Conservation (phyloP, 345 rosid genomes). For the Salix viminalis region DNA sequence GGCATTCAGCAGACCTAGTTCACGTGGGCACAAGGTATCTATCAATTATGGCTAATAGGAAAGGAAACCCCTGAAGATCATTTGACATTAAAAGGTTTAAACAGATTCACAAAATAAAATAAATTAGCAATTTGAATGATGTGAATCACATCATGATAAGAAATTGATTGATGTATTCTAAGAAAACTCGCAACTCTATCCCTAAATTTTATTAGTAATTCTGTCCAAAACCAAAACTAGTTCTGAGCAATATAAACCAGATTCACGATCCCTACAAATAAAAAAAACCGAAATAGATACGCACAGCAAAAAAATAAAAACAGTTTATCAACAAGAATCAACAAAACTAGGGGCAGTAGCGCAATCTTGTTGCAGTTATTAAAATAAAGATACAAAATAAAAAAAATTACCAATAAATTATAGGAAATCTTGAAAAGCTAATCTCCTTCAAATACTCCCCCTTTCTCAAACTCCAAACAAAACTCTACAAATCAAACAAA, state of each 20-base stretch:
- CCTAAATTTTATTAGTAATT: not conserved
- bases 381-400: not conserved
- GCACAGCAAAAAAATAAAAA: no score
- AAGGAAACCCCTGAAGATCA: no score
- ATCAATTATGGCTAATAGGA: no score
- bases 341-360: no score
- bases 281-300: not conserved
- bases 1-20: not conserved
- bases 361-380: no score
- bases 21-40: no score
- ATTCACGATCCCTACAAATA: not conserved
- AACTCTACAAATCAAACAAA: not conserved
- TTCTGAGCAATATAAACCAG: not conserved
- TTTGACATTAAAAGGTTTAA: not conserved
- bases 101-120: not conserved
- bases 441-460: not conserved
- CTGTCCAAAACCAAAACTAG: not conserved
- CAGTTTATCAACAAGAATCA: not conserved
- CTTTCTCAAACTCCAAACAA: not conserved
- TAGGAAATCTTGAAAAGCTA: not conserved
- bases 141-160: not conserved
- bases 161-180: not conserved
- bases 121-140: not conserved
- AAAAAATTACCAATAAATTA: slow-evolving; percentile 2
- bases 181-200: not conserved